Conservation (phyloP, 352 stramenopile genomes). For the Phytophthora cryptogea region DNA sequence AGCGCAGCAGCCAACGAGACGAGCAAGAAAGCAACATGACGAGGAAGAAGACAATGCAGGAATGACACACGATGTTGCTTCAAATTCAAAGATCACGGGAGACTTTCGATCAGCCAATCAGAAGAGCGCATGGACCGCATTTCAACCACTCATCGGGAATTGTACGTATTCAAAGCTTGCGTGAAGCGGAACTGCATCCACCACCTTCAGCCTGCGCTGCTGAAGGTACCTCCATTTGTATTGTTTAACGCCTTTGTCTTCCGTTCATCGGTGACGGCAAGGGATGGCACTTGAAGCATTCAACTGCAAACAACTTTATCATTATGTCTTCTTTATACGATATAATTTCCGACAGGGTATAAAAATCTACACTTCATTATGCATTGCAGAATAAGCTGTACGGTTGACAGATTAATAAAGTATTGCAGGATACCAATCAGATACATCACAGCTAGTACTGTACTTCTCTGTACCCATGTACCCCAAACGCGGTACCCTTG, state of each 20-base stretch:
- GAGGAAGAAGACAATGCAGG: conserved; percentile 9
- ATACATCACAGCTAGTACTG: too few relatives aligned
- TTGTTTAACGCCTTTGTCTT: too few relatives aligned
- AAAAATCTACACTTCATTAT: too few relatives aligned
- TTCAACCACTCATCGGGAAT: conserved; percentile 7
- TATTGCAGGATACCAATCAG: too few relatives aligned
- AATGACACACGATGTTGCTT: conserved; percentile 18
- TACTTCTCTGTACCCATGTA: too few relatives aligned
- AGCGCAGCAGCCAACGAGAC: conserved; percentile 17
- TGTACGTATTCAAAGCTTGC: not conserved
- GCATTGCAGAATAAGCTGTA: too few relatives aligned
- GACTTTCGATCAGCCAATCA: not conserved
- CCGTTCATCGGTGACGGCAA: too few relatives aligned
- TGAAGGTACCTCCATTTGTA: not conserved
- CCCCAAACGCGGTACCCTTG: not conserved
- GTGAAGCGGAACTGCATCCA: not conserved
- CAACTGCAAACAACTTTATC: too few relatives aligned
- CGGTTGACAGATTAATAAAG: too few relatives aligned
- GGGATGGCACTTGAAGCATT: too few relatives aligned
- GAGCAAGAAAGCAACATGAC: conserved; percentile 22
- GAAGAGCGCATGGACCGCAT: not conserved
- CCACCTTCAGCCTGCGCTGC: not conserved
- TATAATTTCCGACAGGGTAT: too few relatives aligned
- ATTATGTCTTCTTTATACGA: too few relatives aligned
- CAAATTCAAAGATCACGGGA: conserved; percentile 10